A percentile compares a stretch with the other conserved stretches of the same genome.
phyloP scores from a whole-genome alignment of 2,329 filamentous ascomycete genomes.

The Fusarium sp. region DNA sequence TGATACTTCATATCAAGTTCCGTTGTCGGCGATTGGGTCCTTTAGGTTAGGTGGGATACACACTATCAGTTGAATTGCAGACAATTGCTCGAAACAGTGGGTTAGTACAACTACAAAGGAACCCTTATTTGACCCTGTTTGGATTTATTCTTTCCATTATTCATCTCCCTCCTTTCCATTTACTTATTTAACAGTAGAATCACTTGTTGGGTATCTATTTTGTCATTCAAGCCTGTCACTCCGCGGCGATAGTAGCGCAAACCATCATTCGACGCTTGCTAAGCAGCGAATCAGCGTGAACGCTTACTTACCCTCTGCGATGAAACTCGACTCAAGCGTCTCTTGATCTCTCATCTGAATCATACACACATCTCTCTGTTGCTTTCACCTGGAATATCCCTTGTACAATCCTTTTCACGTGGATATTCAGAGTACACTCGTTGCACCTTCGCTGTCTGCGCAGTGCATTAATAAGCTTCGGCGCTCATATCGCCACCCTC shows the following conservation, averaged over 20 bases:
- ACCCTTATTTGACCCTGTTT: neutral
- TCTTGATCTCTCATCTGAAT: neutral
- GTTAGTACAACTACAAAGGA: too few relatives aligned
- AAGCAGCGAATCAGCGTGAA: conserved; percentile 36
- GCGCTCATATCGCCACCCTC: conserved; percentile 31
- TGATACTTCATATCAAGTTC: neutral
- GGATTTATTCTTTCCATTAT: too few relatives aligned
- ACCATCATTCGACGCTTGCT: conserved; percentile 23
- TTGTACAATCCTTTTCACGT: neutral
- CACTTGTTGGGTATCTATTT: neutral
- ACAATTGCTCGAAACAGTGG: neutral
- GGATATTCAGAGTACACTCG: neutral
- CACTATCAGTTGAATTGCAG: neutral
- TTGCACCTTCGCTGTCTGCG: neutral
- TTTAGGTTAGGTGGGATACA: neutral
- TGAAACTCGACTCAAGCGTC: neutral
- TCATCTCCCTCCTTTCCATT: neutral
- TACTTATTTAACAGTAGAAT: neutral
- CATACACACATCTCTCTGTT: neutral
- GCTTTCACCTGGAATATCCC: neutral
- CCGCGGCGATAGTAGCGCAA: conserved; percentile 11
- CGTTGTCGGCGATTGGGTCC: neutral
- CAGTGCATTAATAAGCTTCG: conserved; percentile 37
- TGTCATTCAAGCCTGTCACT: conserved; percentile 7
- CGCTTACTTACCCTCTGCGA: conserved; percentile 36